These are phyloP conservation scores for Trametes gibbosa DNA, from an alignment of 768 basidiomycete genomes.

Conservation along the genomic window DNA sequence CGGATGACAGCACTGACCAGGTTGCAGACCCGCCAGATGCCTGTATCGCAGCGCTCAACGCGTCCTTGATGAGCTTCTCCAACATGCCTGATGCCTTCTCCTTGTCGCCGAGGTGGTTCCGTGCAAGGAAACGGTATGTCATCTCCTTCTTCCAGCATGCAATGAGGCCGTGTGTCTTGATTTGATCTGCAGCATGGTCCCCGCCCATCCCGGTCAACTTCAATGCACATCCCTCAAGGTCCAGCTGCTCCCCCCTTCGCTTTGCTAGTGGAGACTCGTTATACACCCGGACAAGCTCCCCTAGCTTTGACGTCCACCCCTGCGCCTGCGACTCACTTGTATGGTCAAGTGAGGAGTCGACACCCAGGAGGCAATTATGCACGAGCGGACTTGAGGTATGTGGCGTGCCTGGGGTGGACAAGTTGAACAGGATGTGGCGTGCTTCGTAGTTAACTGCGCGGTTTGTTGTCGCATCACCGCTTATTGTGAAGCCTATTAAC, in stretches of 20 bases:
- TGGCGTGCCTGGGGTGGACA: no score
- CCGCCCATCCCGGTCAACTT: background rate
- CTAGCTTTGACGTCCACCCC: background rate
- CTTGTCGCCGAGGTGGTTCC: background rate
- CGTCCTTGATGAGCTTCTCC: background rate
- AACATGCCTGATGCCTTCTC: background rate
- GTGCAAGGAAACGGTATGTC: background rate
- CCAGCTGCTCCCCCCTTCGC: background rate
- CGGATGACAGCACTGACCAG: background rate
- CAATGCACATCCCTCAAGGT: background rate
- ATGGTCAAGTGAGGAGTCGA: background rate
- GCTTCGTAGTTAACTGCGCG: background rate
- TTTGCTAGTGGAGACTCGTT: background rate
- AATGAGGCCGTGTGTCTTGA: background rate
- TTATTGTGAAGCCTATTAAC: background rate
- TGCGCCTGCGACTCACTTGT: background rate
- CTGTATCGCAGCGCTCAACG: background rate
- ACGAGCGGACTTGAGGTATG: background rate
- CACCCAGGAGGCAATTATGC: background rate
- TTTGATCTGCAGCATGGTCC: constrained; percentile 1
- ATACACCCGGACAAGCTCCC: background rate
- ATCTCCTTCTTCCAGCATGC: background rate
- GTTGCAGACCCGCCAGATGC: background rate
- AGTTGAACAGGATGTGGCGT: background rate
- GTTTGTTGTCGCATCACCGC: constrained; percentile 2